phyloP scores from a whole-genome alignment of 495 filamentous ascomycete species.

The Penicillium pancosmium region DNA sequence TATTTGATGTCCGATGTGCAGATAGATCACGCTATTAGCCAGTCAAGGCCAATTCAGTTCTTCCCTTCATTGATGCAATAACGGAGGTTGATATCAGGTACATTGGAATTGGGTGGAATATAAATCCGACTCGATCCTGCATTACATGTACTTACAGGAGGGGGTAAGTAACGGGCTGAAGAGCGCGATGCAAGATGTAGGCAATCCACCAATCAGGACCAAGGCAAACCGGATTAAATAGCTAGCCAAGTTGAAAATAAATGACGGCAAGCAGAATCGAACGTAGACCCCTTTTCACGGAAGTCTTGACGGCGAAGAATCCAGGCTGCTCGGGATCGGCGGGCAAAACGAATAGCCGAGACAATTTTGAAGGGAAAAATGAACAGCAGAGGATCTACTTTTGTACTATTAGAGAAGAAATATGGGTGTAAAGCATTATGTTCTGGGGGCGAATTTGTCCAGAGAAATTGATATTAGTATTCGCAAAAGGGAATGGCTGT shows the following conservation, averaged over 20 bases:
- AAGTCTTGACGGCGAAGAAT: background rate
- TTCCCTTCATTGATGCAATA: background rate
- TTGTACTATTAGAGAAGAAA: too few relatives aligned
- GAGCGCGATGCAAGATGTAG: too few relatives aligned
- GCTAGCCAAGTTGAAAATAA: background rate
- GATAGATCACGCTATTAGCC: background rate
- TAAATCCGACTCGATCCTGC: conserved; percentile 1
- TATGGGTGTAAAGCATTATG: too few relatives aligned
- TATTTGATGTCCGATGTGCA: background rate
- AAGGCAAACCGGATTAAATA: background rate
- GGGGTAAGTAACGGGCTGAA: too few relatives aligned
- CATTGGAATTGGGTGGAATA: background rate
- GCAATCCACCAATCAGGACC: background rate
- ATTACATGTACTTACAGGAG: background rate
- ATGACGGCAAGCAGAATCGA: background rate
- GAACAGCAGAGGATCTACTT: background rate
- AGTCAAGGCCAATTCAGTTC: background rate
- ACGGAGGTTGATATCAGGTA: background rate
- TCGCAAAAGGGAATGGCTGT: too few relatives aligned
- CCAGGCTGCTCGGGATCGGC: background rate
- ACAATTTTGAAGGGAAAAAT: background rate
- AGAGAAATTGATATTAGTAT: too few relatives aligned
- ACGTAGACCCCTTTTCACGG: background rate
- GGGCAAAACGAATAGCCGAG: conserved; percentile 21
- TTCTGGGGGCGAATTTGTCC: too few relatives aligned